Percentiles rank a stretch among this genome's conserved stretches.
These are phyloP conservation scores for Brettanomyces custersianus DNA, from an alignment of 805 yeast genomes.

Conservation along the genomic window DNA sequence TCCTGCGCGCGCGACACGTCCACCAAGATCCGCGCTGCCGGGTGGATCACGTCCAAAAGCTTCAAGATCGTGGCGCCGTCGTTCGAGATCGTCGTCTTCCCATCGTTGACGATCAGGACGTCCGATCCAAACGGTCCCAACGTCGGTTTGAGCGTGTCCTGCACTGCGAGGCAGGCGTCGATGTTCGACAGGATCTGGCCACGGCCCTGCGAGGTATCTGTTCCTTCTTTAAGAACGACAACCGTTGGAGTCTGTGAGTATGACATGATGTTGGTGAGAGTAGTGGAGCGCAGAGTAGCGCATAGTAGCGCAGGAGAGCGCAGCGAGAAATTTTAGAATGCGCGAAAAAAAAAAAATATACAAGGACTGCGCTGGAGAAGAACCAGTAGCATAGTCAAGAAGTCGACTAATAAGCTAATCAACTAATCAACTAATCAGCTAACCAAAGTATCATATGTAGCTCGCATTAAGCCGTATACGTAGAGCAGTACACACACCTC, in stretches of 20 bases:
- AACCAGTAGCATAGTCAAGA: too few relatives aligned
- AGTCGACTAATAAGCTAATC: too few relatives aligned
- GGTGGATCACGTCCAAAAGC: constrained; percentile 90
- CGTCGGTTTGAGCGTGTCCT: constrained; percentile 90
- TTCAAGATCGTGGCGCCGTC: constrained; percentile 97
- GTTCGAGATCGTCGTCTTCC: constrained; percentile 90
- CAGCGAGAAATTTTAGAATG: too few relatives aligned
- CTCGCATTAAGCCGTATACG: too few relatives aligned
- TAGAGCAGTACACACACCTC: too few relatives aligned
- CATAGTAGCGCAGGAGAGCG: too few relatives aligned
- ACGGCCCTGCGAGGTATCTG: constrained; percentile 92
- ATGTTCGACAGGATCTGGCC: constrained; percentile 94
- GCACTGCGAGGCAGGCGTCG: constrained; percentile 95
- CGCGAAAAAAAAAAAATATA: too few relatives aligned
- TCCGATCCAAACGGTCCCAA: constrained; percentile 97
- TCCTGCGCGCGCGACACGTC: constrained; percentile 95
- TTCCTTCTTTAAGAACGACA: constrained; percentile 95
- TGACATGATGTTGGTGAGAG: too few relatives aligned
- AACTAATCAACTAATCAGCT: too few relatives aligned
- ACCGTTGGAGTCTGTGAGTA: constrained; percentile 95
- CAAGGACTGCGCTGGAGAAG: too few relatives aligned
- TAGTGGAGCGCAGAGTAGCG: too few relatives aligned
- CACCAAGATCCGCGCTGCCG: constrained; percentile 94
- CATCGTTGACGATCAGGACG: constrained; percentile 78
- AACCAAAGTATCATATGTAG: too few relatives aligned